Percentiles rank a stretch among this genome's conserved stretches.
These are phyloP conservation scores for Fraxinus sp. DNA, from an alignment of 305 asterid species.

Conservation along the genomic window DNA sequence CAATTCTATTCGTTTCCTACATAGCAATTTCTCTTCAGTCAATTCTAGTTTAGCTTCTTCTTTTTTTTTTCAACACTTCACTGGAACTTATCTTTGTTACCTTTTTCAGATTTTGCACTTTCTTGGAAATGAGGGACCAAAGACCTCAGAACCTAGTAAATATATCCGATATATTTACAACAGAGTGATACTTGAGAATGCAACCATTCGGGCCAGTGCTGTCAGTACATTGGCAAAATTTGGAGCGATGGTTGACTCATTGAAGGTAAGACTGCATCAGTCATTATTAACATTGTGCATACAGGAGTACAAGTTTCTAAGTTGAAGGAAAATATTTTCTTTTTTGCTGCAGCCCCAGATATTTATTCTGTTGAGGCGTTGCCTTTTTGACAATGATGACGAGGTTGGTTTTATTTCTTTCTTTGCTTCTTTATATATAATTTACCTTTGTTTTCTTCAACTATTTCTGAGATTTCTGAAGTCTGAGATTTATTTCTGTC, in stretches of 20 bases:
- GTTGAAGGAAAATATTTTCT: constrained; percentile 4
- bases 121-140: constrained; percentile 97
- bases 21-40: not conserved
- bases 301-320: constrained; percentile 13
- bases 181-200: constrained; percentile 87
- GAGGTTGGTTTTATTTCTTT: constrained; percentile 55
- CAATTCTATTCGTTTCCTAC: not conserved
- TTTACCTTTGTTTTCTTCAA: not conserved
- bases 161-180: constrained; percentile 86
- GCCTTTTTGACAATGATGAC: constrained; percentile 90
- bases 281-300: constrained; percentile 15
- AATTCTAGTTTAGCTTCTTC: constrained; percentile 5
- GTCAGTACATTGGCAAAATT: constrained; percentile 93
- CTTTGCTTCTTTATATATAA: not conserved
- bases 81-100: constrained; percentile 18
- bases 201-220: constrained; percentile 90
- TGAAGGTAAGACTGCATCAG: constrained; percentile 54
- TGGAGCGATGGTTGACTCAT: constrained; percentile 83
- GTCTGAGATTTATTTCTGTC: not conserved
- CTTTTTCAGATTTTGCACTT: constrained; percentile 73
- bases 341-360: constrained; percentile 73
- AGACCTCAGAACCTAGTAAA: constrained; percentile 87
- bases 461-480: not conserved
- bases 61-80: not conserved
- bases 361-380: constrained; percentile 80